phyloP scores from a whole-genome alignment of 2,329 filamentous ascomycete genomes.

The Simplicillium sp. region DNA sequence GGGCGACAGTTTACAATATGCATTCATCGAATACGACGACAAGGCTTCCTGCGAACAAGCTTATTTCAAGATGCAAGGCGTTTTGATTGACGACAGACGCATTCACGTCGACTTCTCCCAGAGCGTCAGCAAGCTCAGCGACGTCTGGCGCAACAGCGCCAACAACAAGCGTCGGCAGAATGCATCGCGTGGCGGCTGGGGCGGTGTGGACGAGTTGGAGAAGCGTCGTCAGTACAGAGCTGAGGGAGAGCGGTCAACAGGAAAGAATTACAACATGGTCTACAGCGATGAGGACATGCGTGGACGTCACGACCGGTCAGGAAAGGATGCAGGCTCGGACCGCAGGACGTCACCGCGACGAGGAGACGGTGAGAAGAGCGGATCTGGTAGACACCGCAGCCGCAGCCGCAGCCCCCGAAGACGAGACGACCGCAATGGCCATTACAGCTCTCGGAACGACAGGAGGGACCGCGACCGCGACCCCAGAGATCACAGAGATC shows the following conservation, averaged over 20 bases:
- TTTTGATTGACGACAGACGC: constrained; percentile 90
- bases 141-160: constrained; percentile 78
- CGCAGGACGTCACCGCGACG: constrained; percentile 6
- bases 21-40: constrained; percentile 93
- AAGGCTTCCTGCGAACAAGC: constrained; percentile 89
- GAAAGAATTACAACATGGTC: constrained; percentile 64
- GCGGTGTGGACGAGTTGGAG: constrained; percentile 79
- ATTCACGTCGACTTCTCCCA: constrained; percentile 99
- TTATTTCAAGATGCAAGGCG: constrained; percentile 98
- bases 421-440: constrained; percentile 18
- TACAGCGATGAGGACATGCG: constrained; percentile 66
- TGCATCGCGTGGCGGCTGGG: constrained; percentile 65
- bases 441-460: constrained; percentile 3
- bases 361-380: constrained; percentile 4
- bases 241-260: constrained; percentile 38
- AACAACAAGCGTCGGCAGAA: constrained; percentile 65
- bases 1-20: constrained; percentile 91
- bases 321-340: constrained; percentile 12
- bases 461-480: not conserved
- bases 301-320: constrained; percentile 34
- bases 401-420: constrained; percentile 32
- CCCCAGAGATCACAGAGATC: too few relatives aligned
- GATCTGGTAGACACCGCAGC: constrained; percentile 17
- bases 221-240: constrained; percentile 83
- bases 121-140: constrained; percentile 79